phyloP scores from a whole-genome alignment of 805 yeast genomes.

The Teunomyces aglyptinius region DNA sequence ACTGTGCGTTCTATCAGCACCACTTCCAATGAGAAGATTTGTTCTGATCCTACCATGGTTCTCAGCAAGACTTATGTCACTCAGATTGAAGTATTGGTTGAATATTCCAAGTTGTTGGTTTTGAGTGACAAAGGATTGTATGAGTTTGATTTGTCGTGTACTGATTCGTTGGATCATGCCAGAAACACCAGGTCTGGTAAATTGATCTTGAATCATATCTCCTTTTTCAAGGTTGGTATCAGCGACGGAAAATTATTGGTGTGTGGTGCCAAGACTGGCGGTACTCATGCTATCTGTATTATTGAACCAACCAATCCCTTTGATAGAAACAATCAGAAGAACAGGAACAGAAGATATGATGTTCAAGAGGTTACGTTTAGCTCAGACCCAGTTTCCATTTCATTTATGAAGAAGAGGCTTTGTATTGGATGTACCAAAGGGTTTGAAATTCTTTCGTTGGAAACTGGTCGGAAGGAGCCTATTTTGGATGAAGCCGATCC shows the following conservation, averaged over 20 bases:
- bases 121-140: conserved; percentile 78
- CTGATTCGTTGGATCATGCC: conserved; percentile 46
- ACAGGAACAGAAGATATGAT: conserved; percentile 56
- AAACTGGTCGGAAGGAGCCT: conserved; percentile 74
- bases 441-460: conserved; percentile 87
- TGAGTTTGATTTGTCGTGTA: conserved; percentile 64
- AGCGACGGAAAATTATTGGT: conserved; percentile 86
- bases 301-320: conserved; percentile 86
- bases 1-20: conserved; percentile 60
- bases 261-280: conserved; percentile 83
- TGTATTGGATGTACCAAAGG: conserved; percentile 97
- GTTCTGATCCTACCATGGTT: conserved; percentile 72
- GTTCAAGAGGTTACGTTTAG: conserved; percentile 75
- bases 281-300: conserved; percentile 75
- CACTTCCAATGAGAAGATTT: conserved; percentile 47
- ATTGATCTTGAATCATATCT: conserved; percentile 82
- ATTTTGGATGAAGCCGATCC: conserved; percentile 98
- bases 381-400: conserved; percentile 88
- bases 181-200: conserved; percentile 65
- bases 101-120: conserved; percentile 77
- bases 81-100: conserved; percentile 89
- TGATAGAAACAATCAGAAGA: conserved; percentile 53
- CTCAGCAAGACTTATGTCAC: conserved; percentile 74
- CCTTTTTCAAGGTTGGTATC: conserved; percentile 88
- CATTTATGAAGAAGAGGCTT: conserved; percentile 81